phyloP scores from a whole-genome alignment of 225 moss, liverwort and hornwort genomes.

The Polytrichum formosum region DNA sequence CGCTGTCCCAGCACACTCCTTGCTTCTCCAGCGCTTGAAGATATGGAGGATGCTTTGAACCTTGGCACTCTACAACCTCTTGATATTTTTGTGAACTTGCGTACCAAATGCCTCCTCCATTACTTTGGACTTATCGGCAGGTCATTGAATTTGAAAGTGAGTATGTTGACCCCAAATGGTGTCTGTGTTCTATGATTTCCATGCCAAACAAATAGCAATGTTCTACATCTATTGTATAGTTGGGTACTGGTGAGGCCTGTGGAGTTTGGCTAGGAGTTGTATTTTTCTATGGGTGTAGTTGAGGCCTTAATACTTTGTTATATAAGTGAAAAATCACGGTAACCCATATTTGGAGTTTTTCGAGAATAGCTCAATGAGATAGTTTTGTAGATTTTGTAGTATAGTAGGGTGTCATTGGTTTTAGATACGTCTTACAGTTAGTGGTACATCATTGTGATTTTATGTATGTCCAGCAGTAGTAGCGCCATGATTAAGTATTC shows the following conservation, averaged over 20 bases:
- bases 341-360: no score
- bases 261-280: no score
- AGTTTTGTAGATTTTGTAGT: no score
- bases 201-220: background rate
- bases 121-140: slow-evolving; percentile 80
- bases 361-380: no score
- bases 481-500: no score
- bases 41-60: slow-evolving; percentile 92
- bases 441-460: slow-evolving; percentile 18
- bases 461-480: no score
- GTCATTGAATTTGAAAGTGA: slow-evolving; percentile 84
- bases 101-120: slow-evolving; percentile 90
- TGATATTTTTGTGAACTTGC: slow-evolving; percentile 75
- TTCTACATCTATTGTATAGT: background rate
- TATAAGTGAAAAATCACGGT: no score
- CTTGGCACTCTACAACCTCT: slow-evolving; percentile 60
- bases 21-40: slow-evolving; percentile 60
- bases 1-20: slow-evolving; percentile 78
- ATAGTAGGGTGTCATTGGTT: no score
- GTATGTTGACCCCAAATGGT: slow-evolving; percentile 6
- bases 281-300: no score
- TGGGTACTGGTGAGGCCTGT: no score
- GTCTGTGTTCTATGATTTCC: background rate
- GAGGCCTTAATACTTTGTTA: no score
- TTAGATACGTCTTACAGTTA: no score